Conservation (phyloP, 2,329 filamentous ascomycete genomes). For the Aureobasidium pullulans region DNA sequence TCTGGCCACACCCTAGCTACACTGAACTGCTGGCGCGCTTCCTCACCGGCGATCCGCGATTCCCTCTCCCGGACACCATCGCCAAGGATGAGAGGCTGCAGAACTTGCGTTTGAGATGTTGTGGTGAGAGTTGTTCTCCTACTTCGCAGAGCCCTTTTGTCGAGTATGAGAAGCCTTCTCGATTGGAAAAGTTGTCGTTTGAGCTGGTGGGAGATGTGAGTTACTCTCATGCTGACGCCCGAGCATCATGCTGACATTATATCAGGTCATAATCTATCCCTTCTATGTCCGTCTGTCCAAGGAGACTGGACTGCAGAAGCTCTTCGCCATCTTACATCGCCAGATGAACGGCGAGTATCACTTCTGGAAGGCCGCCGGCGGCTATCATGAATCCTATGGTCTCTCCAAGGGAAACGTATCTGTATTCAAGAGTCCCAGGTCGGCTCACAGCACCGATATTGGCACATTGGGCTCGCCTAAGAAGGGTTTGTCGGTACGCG, state of each 20-base stretch:
- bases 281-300: neutral
- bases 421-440: neutral
- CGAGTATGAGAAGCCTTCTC: conserved; percentile 4
- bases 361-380: neutral
- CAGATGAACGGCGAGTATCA: neutral
- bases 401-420: neutral
- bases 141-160: neutral
- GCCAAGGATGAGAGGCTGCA: neutral
- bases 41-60: neutral
- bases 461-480: neutral
- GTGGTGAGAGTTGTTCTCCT: neutral
- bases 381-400: neutral
- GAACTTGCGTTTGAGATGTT: neutral
- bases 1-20: conserved; percentile 4
- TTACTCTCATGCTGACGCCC: neutral
- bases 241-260: neutral
- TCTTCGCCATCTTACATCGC: neutral
- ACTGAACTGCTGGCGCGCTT: neutral
- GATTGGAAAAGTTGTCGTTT: neutral
- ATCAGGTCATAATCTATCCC: neutral
- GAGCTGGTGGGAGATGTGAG: neutral
- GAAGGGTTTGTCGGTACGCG: too few species aligned
- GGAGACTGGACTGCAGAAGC: neutral
- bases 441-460: neutral
- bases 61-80: neutral